phyloP scores from a whole-genome alignment of 1,284 basidiomycete genomes.

The Puccinia novopanici region DNA sequence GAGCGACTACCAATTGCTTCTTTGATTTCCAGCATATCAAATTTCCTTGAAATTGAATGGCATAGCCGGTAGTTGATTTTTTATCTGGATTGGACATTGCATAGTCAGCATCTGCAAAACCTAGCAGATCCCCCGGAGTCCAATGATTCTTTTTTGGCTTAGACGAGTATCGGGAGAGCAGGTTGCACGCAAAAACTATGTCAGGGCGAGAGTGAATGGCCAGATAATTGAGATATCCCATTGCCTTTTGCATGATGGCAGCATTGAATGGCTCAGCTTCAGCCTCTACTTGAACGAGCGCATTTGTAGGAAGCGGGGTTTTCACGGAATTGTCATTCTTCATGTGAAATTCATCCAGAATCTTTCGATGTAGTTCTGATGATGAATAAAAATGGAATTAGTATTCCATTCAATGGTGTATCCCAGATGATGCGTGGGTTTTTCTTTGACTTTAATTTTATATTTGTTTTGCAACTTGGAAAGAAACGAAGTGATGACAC shows the following conservation, averaged over 20 bases:
- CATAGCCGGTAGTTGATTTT: constrained; percentile 14
- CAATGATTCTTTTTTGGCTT: no score
- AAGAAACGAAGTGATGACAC: no score
- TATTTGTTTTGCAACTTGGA: no score
- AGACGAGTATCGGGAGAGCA: neutral
- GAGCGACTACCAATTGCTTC: no score
- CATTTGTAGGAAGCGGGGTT: no score
- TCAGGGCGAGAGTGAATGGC: constrained; percentile 6
- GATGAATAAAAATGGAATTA: constrained; percentile 4
- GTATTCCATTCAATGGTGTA: constrained; percentile 3
- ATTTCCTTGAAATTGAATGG: no score
- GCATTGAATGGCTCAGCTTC: neutral
- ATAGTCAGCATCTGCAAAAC: constrained; percentile 17
- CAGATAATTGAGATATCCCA: constrained; percentile 6
- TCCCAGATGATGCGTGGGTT: constrained; percentile 2
- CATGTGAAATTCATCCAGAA: no score
- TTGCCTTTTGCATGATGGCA: neutral
- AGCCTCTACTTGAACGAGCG: neutral
- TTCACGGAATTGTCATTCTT: no score
- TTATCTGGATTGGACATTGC: neutral
- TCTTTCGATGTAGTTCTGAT: no score
- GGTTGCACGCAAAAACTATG: neutral
- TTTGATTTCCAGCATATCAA: no score
- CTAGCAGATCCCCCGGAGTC: neutral
- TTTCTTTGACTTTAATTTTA: no score